These are phyloP conservation scores for Stemphylium beticola DNA, from an alignment of 2,329 filamentous ascomycete genomes.

Conservation along the genomic window DNA sequence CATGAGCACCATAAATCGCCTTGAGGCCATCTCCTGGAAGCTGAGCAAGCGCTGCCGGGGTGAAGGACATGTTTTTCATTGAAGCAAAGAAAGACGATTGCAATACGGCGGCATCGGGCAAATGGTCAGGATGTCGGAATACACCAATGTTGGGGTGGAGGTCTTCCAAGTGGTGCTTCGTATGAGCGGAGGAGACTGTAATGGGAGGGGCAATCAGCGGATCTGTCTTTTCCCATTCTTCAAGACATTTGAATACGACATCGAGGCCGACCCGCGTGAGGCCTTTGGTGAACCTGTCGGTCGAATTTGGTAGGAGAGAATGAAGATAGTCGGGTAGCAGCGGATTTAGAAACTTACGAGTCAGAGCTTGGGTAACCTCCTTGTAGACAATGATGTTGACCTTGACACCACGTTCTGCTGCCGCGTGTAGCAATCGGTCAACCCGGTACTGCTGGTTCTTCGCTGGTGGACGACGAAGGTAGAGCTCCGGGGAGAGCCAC, in stretches of 20 bases:
- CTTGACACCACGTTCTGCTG: conserved; percentile 82
- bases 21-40: conserved; percentile 76
- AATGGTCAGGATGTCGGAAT: conserved; percentile 88
- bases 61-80: conserved; percentile 63
- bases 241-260: conserved; percentile 54
- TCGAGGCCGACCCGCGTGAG: conserved; percentile 52
- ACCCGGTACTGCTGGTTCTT: conserved; percentile 83
- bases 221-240: conserved; percentile 54
- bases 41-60: conserved; percentile 63
- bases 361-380: conserved; percentile 78
- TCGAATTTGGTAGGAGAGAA: conserved; percentile 51
- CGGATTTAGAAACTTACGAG: conserved; percentile 65
- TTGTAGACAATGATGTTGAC: conserved; percentile 92
- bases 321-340: conserved; percentile 52
- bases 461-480: conserved; percentile 80
- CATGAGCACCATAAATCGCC: conserved; percentile 79
- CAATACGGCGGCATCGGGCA: conserved; percentile 73
- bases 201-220: conserved; percentile 53
- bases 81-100: conserved; percentile 62
- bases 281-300: conserved; percentile 50
- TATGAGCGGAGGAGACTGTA: conserved; percentile 71
- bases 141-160: conserved; percentile 86
- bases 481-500: conserved; percentile 91
- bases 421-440: conserved; percentile 80
- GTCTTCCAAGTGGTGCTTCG: conserved; percentile 76